A percentile compares a stretch with the other conserved stretches of the same genome.
phyloP scores from a whole-genome alignment of 768 basidiomycete species.

The Tylopilus plumbeoviolaceoides region DNA sequence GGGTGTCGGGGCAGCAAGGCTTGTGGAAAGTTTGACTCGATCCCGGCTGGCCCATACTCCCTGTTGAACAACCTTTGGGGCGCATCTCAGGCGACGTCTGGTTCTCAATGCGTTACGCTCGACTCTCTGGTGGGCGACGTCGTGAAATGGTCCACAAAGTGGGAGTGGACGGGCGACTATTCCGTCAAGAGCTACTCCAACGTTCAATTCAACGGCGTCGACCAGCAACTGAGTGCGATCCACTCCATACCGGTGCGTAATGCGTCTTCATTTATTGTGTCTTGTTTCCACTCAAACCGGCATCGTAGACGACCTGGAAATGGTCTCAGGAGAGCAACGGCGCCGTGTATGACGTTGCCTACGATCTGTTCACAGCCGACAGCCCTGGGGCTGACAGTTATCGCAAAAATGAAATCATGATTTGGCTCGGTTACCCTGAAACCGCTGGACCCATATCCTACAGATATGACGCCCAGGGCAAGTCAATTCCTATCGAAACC shows the following conservation, averaged over 20 bases:
- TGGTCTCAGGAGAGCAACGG: conserved; percentile 47
- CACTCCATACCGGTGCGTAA: conserved; percentile 49
- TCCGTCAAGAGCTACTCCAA: conserved; percentile 63
- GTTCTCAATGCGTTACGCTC: conserved; percentile 50
- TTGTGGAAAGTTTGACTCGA: conserved; percentile 51
- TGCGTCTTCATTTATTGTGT: neutral
- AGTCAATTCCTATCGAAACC: conserved; percentile 40
- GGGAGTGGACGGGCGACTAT: conserved; percentile 49
- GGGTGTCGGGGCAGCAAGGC: neutral
- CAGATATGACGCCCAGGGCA: conserved; percentile 42
- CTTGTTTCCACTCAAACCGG: neutral
- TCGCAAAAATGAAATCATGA: conserved; percentile 48
- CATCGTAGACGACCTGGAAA: conserved; percentile 45
- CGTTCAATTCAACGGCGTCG: conserved; percentile 50
- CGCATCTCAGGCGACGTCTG: conserved; percentile 36
- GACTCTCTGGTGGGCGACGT: conserved; percentile 38
- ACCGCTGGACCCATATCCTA: conserved; percentile 52
- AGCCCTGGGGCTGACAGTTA: conserved; percentile 41
- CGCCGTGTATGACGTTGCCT: conserved; percentile 55
- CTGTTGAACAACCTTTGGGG: conserved; percentile 50
- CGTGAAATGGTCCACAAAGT: conserved; percentile 49
- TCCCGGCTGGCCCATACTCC: conserved; percentile 43
- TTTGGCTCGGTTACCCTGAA: conserved; percentile 60
- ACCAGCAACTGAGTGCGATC: conserved; percentile 52
- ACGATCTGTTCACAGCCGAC: conserved; percentile 59